Evolutionary conservation across 768 basidiomycete species (phyloP).

Genomic region (Collybiopsis luxurians): DNA sequence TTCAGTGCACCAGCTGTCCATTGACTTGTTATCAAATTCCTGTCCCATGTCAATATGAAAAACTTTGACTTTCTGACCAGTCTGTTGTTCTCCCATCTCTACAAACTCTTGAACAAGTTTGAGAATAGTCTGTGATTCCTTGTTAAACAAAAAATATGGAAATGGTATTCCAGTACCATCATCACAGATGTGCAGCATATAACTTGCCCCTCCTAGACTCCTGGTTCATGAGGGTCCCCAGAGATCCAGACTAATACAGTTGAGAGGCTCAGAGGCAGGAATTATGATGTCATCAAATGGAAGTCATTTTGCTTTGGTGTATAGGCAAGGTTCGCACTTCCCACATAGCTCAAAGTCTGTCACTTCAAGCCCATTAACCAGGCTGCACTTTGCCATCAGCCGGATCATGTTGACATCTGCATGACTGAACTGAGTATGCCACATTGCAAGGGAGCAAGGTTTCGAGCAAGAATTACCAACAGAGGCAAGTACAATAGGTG

Average conservation of each 20-base stretch:
- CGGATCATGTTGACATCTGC: not conserved
- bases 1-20: not conserved
- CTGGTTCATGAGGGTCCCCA: not conserved
- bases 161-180: not conserved
- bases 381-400: not conserved
- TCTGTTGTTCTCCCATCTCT: not conserved
- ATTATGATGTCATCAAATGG: constrained; percentile 7
- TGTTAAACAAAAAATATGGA: not conserved
- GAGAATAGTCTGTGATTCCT: not conserved
- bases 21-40: not conserved
- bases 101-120: not conserved
- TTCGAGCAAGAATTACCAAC: not conserved
- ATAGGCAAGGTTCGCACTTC: not conserved
- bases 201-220: not conserved
- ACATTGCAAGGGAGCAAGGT: not conserved
- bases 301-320: not conserved
- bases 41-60: not conserved
- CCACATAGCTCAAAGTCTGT: not conserved
- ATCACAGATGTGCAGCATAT: not conserved
- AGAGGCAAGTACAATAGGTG: not conserved
- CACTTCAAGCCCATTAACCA: not conserved
- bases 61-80: not conserved
- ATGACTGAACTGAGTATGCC: not conserved
- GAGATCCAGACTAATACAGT: not conserved
- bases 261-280: not conserved